A percentile compares a stretch with the other conserved stretches of the same genome.
Conservation (phyloP, 2,329 filamentous ascomycete species). For the Blumeria hordei region DNA sequence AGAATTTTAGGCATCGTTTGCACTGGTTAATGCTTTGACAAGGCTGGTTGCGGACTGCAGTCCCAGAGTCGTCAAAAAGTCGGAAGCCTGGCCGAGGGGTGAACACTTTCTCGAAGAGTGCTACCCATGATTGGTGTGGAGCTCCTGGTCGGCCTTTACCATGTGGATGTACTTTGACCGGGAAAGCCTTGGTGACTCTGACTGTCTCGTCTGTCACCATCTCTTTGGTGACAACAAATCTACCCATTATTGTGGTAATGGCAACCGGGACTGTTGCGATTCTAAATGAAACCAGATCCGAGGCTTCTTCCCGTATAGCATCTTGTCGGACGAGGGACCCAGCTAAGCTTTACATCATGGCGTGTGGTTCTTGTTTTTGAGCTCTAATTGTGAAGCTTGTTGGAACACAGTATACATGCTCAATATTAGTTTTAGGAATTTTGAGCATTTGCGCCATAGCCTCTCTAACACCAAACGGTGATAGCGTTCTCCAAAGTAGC, state of each 20-base stretch:
- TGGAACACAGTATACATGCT: no score
- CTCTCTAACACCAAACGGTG: no score
- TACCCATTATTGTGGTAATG: not conserved
- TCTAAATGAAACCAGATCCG: not conserved
- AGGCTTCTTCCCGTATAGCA: not conserved
- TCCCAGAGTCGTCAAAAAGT: not conserved
- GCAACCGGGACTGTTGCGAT: not conserved
- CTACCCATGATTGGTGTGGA: not conserved
- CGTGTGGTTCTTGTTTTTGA: no score
- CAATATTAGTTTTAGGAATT: no score
- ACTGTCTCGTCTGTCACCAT: not conserved
- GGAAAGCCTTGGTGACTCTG: not conserved
- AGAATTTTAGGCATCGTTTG: not conserved
- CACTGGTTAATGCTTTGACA: not conserved
- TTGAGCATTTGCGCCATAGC: no score
- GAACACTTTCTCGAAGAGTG: not conserved
- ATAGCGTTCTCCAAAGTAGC: no score
- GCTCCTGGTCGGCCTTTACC: not conserved
- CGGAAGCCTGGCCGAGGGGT: not conserved
- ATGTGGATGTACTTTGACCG: not conserved
- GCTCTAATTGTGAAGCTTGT: no score
- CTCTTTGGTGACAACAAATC: not conserved
- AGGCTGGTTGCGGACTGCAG: not conserved
- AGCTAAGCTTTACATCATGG: no score
- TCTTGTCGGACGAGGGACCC: not conserved